Base-by-base conservation (phyloP, 805 yeast species). In the Wickerhamomyces sydowiorum region DNA sequence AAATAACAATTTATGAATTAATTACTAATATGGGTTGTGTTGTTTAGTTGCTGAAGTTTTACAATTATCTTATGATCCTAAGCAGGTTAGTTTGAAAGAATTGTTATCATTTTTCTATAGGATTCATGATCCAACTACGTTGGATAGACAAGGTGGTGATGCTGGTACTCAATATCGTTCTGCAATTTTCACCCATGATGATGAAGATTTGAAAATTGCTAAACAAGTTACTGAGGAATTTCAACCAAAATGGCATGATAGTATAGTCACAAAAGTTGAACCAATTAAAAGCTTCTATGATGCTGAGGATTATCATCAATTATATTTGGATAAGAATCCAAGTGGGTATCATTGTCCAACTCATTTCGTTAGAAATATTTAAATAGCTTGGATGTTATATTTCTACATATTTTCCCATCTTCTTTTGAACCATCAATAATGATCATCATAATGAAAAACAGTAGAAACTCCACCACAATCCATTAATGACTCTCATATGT, bases 291-390 rank as follows among this genome's bases (percentile, higher is more conserved):
- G 69, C 45, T 93, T 86, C 72, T 83, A 81, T 69, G 96, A 90
- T 58, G 98, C 97, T n/a, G 99, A 91, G 64, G 90, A 81, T 29
- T 91, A 90, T 61, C 99, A 91, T 61, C 98, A 91, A 60, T 57
- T 73, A 47, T 91, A 93, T 60, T 69, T 91, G 53, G 72, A 73
- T 43, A 80, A 78, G 55, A 88, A 91, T 60, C 95, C 96, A 3
- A 63, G 67, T 5, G 97, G 97, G 5, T 88, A 90, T 61, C 86
- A 85, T 45, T 91, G 98, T 60, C 91, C 96, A 18, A 80, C 91
- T 4, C 98, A 91, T 58, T 89, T 74, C 52, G 60, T 86, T 41
- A 80, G 98, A 65, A 64, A 68, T 35, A 41, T 67, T 24, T 67
- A 51, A 47, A n/a, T n/a, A n/a, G n/a, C n/a, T n/a, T n/a, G n/a